Base-by-base conservation (phyloP, 441 rosid genomes). In the Pelargonium australe region DNA sequence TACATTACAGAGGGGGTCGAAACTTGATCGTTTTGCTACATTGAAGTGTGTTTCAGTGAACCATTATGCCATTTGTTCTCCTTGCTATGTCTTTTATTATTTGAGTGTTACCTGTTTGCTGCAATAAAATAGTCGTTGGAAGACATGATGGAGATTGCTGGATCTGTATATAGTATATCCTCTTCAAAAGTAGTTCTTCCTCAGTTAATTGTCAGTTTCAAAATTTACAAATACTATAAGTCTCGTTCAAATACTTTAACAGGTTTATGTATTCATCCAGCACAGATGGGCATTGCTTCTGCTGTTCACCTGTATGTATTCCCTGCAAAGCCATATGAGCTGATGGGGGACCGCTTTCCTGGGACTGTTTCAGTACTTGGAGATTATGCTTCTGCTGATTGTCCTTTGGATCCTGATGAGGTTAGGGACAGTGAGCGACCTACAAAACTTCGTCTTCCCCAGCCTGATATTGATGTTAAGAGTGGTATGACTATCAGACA, bases 231-330 rank as follows among this genome's bases (percentile, higher is more conserved):
- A 23, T 23, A 31, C 40, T 25, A 25, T 31, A 62, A 12, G 2
- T 62, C 14, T 62, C 14, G 10, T 23, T 28, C 11, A 31, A 62
- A 62, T 62, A 25, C 14, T 23, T 9, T 71, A 66, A 65, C 17
- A 12, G 70, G 66, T 20, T 73, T 74, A 67, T 81, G 74, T 82
- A 74, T 87, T 85, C 80, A 81, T 85, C 84, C 85, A 86, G 89
- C 74, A 81, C 98, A 96, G 99, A 93, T 96, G 99, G 95, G 95
- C 79, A 84, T 96, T 73, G 99, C 99, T 83, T 91, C 98, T 34
- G 74, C 86, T 70, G 97, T 93, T 82, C 99, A 96, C 85, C 84
- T 96, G 2, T 89, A 85, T 78, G 98, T 91, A 73, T 96, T 91
- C 86, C 98, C 99, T 66, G 85, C 97, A 70, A 88, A 81, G 76